Conservation (phyloP, 2,329 filamentous ascomycete species). For the Aspergillus neoniger region DNA sequence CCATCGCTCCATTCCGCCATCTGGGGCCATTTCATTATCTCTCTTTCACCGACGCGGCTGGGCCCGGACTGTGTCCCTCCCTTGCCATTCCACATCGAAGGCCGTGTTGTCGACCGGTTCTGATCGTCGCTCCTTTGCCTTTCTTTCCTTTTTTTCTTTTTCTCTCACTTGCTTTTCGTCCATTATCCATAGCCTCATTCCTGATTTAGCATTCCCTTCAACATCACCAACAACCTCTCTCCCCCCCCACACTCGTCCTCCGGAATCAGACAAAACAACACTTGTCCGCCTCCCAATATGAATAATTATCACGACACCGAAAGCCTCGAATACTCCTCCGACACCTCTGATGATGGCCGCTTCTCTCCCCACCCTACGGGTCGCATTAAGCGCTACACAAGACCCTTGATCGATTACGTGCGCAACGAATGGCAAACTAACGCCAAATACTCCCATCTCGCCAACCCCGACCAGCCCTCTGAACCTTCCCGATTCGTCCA, state of each 20-base stretch:
- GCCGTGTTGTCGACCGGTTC: not conserved
- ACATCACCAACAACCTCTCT: not conserved
- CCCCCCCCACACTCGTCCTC: too few species aligned
- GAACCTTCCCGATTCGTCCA: conserved; percentile 27
- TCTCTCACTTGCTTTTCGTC: not conserved
- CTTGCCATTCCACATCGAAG: not conserved
- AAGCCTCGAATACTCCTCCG: conserved; percentile 34
- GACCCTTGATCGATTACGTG: conserved; percentile 42
- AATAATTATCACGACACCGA: conserved; percentile 24
- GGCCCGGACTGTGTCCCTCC: not conserved
- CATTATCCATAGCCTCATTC: not conserved
- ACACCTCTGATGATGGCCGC: conserved; percentile 31
- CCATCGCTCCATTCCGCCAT: not conserved
- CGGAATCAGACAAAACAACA: not conserved
- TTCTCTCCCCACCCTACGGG: conserved; percentile 16
- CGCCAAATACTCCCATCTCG: conserved; percentile 26
- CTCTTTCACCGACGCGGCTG: not conserved
- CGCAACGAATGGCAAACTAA: conserved; percentile 43
- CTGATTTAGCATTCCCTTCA: not conserved
- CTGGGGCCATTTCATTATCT: not conserved
- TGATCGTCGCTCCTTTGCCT: not conserved
- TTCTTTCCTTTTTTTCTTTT: not conserved
- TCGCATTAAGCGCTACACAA: conserved; percentile 20
- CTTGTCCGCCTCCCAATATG: not conserved
- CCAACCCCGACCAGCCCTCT: conserved; percentile 20